Evolutionary conservation across 1,139 yeast genomes (phyloP).

Genomic region (Candida tunisiensis): DNA sequence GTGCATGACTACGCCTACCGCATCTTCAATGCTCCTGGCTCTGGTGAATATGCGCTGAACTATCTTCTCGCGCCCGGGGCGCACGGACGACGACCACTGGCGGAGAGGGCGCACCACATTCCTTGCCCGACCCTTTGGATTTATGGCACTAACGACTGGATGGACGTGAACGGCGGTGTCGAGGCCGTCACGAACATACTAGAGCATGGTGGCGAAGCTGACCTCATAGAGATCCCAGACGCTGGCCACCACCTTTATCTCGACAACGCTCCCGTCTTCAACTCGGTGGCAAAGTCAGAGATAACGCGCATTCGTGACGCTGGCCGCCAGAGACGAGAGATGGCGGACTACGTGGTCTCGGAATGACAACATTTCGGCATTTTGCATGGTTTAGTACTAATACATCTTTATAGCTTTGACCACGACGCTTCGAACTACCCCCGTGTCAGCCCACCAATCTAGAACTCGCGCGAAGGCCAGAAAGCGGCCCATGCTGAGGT

Average conservation of each 20-base stretch:
- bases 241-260: conserved; percentile 73
- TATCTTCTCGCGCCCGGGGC: conserved; percentile 56
- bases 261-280: conserved; percentile 50
- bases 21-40: conserved; percentile 39
- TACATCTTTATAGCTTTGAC: no score
- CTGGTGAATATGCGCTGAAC: conserved; percentile 51
- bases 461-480: no score
- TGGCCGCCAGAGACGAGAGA: no score
- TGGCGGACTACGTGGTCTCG: no score
- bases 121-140: conserved; percentile 35
- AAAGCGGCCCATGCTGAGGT: no score
- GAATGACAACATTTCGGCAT: no score
- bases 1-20: conserved; percentile 44
- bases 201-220: conserved; percentile 20
- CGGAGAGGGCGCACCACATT: conserved; percentile 36
- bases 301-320: no score
- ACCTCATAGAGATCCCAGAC: conserved; percentile 29
- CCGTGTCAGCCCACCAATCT: no score
- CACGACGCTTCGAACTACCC: no score
- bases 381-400: no score
- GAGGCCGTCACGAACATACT: conserved; percentile 28
- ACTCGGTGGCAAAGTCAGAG: conserved; percentile 4
- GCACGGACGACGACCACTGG: conserved; percentile 58
- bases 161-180: conserved; percentile 62
- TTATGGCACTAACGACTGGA: conserved; percentile 78